Evolutionary conservation across 1,284 basidiomycete species (phyloP).

Genomic region (Apiotrichum veenhuisii): DNA sequence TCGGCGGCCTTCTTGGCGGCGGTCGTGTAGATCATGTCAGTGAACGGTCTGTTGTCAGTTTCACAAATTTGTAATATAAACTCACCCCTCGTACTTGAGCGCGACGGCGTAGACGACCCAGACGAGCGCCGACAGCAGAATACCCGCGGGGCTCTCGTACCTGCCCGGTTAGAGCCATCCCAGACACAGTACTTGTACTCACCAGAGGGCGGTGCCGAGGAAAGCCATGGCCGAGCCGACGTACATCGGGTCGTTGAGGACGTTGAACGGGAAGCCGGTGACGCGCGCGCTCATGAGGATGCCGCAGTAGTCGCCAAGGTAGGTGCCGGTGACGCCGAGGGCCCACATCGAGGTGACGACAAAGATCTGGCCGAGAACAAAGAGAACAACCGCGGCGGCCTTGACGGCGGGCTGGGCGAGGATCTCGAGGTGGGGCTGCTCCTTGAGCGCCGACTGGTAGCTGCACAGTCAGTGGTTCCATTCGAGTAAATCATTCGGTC

Average conservation of each 20-base stretch:
- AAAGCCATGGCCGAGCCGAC: conserved; percentile 86
- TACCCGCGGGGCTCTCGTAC: conserved; percentile 75
- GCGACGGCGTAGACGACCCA: conserved; percentile 79
- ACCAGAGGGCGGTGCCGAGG: conserved; percentile 77
- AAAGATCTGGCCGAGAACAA: conserved; percentile 69
- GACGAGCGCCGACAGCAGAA: conserved; percentile 71
- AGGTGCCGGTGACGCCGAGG: conserved; percentile 81
- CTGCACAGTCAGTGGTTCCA: conserved; percentile 19
- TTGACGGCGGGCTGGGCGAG: conserved; percentile 60
- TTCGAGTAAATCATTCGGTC: neutral
- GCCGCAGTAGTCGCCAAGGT: conserved; percentile 98
- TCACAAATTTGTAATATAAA: neutral
- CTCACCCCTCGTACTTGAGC: conserved; percentile 79
- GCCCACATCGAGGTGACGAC: conserved; percentile 88
- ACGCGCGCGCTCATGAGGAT: conserved; percentile 83
- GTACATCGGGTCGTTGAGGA: conserved; percentile 93
- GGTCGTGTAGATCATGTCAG: conserved; percentile 49
- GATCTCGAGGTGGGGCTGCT: conserved; percentile 42
- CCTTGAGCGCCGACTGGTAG: conserved; percentile 34
- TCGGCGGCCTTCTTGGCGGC: conserved; percentile 7
- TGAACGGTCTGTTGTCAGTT: conserved; percentile 45
- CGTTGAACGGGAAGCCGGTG: conserved; percentile 89
- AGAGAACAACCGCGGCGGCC: conserved; percentile 62
- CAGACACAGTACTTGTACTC: conserved; percentile 34
- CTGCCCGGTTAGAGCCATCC: conserved; percentile 49